phyloP scores from a whole-genome alignment of 2,329 filamentous ascomycete genomes.

The Fusarium cyanostomum region DNA sequence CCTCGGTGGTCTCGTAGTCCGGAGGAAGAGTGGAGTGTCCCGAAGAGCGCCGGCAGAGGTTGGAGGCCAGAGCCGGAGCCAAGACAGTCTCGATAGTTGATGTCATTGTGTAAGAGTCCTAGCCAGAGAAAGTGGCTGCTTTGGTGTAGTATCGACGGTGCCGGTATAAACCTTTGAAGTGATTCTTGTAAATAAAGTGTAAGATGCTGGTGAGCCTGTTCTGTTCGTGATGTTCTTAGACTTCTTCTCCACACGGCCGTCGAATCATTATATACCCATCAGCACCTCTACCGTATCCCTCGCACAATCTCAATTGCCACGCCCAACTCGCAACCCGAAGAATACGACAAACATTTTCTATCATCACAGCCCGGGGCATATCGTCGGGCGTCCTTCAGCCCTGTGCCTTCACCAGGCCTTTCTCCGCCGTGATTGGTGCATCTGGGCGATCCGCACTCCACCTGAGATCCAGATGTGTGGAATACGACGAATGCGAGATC shows the following conservation, averaged over 20 bases:
- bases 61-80: neutral
- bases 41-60: conserved; percentile 16
- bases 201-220: neutral
- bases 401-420: neutral
- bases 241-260: neutral
- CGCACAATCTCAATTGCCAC: neutral
- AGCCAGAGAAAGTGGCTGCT: neutral
- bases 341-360: conserved; percentile 21
- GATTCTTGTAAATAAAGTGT: neutral
- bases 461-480: neutral
- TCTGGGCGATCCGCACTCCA: conserved; percentile 8
- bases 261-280: neutral
- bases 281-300: neutral
- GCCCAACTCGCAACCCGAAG: conserved; percentile 17
- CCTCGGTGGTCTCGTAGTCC: conserved; percentile 39
- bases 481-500: conserved; percentile 48
- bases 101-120: conserved; percentile 14
- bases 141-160: neutral
- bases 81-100: conserved; percentile 1
- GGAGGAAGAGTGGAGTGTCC: conserved; percentile 41
- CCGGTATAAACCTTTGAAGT: neutral
- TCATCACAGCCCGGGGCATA: conserved; percentile 17
- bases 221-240: neutral
- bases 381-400: conserved; percentile 22
- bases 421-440: conserved; percentile 23